Base-by-base conservation (phyloP, 768 basidiomycete genomes). In the Mycena sanguinolenta region DNA sequence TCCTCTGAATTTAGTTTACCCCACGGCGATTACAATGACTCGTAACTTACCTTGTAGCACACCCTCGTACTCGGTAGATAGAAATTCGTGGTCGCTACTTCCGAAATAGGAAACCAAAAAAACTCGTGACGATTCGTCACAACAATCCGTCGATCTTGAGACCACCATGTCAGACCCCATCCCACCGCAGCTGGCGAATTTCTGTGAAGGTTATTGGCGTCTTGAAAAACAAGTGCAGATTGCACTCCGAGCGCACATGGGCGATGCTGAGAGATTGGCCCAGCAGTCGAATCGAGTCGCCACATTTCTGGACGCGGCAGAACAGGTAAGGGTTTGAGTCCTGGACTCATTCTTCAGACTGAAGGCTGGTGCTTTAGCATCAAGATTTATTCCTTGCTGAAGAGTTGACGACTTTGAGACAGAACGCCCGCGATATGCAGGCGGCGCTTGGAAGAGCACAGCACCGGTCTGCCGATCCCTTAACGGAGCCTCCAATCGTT, bases 1-100 rank as follows among this genome's bases (percentile, higher is more conserved):
- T 65, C 63, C 6, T 44, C 42, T 0, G 63, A 65, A 38, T 58
- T 60, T 25, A 54, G 42, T 16, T 32, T 65, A 21, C 19, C 16
- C 5, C 12, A 4, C 0, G 63, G 30, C 2, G 63, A 65, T 28
- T 46, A 46, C 21, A 46, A 46, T 17, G 44, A 14, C 17, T 7
- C n/a, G 19, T 46, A 46, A n/a, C 19, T n/a, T n/a, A n/a, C n/a
- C n/a, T n/a, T n/a, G n/a, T n/a, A n/a, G n/a, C n/a, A n/a, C n/a
- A n/a, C n/a, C n/a, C n/a, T n/a, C n/a, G n/a, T n/a, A n/a, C n/a
- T n/a, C n/a, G n/a, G n/a, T n/a, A n/a, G n/a, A n/a, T n/a, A n/a
- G n/a, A n/a, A n/a, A n/a, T n/a, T n/a, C n/a, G n/a, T n/a, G n/a
- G n/a, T n/a, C n/a, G n/a, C n/a, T n/a, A n/a, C 7, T 46, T n/a